Percentiles rank a stretch among this genome's conserved stretches.
Evolutionary conservation across 2,329 filamentous ascomycete species (phyloP).

Genomic region (Pseudogymnoascus sp.): DNA sequence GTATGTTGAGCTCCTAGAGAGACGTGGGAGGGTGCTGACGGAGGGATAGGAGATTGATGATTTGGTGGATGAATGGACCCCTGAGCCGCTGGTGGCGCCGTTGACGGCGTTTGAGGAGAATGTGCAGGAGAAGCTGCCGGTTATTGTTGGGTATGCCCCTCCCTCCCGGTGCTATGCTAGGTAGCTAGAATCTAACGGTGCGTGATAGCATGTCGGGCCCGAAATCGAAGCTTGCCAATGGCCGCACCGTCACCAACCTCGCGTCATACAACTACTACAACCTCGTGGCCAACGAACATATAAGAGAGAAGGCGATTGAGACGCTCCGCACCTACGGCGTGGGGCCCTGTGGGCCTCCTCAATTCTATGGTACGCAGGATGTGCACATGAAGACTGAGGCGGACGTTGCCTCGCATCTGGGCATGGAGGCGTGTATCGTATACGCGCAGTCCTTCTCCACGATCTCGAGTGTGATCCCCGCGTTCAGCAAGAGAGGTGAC

Average conservation of each 20-base stretch:
- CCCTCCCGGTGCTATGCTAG: neutral
- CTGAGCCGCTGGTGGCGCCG: constrained; percentile 77
- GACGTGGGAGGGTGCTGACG: neutral
- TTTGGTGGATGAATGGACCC: constrained; percentile 90
- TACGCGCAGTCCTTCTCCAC: constrained; percentile 96
- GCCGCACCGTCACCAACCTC: constrained; percentile 86
- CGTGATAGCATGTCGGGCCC: constrained; percentile 70
- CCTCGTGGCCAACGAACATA: constrained; percentile 82
- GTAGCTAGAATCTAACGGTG: constrained; percentile 4
- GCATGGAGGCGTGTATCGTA: constrained; percentile 82
- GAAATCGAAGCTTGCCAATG: constrained; percentile 80
- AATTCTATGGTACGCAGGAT: constrained; percentile 97
- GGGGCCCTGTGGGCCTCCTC: constrained; percentile 89
- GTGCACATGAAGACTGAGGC: constrained; percentile 96
- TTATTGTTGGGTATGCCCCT: constrained; percentile 71
- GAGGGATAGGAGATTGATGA: constrained; percentile 79
- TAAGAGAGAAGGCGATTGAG: constrained; percentile 92
- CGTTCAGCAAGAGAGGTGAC: constrained; percentile 94
- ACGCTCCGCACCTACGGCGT: constrained; percentile 93
- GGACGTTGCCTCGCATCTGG: constrained; percentile 84
- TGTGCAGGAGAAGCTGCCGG: constrained; percentile 76
- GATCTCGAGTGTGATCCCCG: constrained; percentile 92
- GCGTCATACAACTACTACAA: constrained; percentile 98
- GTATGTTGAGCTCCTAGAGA: constrained; percentile 27
- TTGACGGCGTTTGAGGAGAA: constrained; percentile 68